These are phyloP conservation scores for Globisporangium rhizosaccharum DNA, from an alignment of 352 stramenopile genomes.

Conservation along the genomic window DNA sequence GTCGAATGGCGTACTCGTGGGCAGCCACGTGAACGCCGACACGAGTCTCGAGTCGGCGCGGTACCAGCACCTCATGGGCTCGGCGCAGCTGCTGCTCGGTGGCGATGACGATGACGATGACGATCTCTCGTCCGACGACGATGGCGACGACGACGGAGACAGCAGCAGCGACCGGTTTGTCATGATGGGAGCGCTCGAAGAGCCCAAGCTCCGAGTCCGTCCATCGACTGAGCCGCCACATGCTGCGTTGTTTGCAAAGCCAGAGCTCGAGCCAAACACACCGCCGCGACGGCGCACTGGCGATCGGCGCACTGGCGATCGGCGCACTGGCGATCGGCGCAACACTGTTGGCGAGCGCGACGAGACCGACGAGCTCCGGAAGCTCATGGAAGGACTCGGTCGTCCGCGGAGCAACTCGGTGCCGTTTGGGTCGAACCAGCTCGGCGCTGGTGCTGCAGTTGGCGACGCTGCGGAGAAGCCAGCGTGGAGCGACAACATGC, in stretches of 20 bases:
- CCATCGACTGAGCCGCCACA: neutral
- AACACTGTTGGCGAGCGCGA: slow-evolving; percentile 17
- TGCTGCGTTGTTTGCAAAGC: slow-evolving; percentile 24
- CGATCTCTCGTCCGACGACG: slow-evolving; percentile 26
- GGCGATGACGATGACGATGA: slow-evolving; percentile 18
- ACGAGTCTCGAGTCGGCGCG: slow-evolving; percentile 11
- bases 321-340: slow-evolving; percentile 1
- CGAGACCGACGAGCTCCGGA: slow-evolving; percentile 53
- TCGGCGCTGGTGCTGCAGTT: slow-evolving; percentile 14
- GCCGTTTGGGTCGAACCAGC: slow-evolving; percentile 40
- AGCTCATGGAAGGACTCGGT: slow-evolving; percentile 54
- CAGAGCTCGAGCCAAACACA: slow-evolving; percentile 18
- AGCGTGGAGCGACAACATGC: slow-evolving; percentile 53
- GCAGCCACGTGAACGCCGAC: slow-evolving; percentile 7
- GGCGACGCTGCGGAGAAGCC: slow-evolving; percentile 31
- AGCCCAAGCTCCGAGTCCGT: slow-evolving; percentile 4
- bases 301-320: slow-evolving; percentile 6
- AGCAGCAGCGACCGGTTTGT: slow-evolving; percentile 18
- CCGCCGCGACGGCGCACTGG: slow-evolving; percentile 7
- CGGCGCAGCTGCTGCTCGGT: slow-evolving; percentile 13
- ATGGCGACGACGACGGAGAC: slow-evolving; percentile 24
- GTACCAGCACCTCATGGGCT: slow-evolving; percentile 14
- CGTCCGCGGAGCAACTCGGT: slow-evolving; percentile 58
- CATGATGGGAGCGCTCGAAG: slow-evolving; percentile 16
- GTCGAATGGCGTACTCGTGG: slow-evolving; percentile 11